Evolutionary conservation across 2,329 filamentous ascomycete species (phyloP), one percentile per base, ranked within the genome.

Genomic region (Catunica adiposa): DNA sequence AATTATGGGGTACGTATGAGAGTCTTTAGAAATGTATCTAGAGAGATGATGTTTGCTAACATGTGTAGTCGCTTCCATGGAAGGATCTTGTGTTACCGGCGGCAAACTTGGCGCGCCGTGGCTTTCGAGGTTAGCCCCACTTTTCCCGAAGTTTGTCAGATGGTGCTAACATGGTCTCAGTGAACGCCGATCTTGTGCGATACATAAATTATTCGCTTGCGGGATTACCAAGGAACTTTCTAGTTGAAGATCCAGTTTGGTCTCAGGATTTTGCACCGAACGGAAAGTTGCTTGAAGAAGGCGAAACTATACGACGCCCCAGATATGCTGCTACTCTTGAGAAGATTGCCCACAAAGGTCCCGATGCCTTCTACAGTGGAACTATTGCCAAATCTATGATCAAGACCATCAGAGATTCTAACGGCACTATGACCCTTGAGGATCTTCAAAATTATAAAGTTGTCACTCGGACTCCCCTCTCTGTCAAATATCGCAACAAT

Each of bases 231-330:
- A 50, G 63, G 52, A 71, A 87, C 61, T 95, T 94, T 63, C 70
- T 96, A 0, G 71, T 81, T 0, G 73, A 84, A 2, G 80, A 96
- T 56, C 81, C 84, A 0, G 78, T 80, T 2, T 97, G 88, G 84
- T 87, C 89, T 0, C 67, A 85, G 51, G 90, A 96, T 65, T 96
- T 96, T 69, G 89, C 88, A 1, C 88, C 88, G 0, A 81, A 89
- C 59, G 90, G 89, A 2, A 83, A 76, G 0, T 71, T 86, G 2
- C 62, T 95, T 0, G 71, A 76, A 17, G 68, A 89, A 2, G 87
- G 86, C 17, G 86, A 94, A 51, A 83, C 69, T 0, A 88, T 97
- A 63, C 89, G 84, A 0, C 75, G 89, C 47, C 84, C 82, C 63
- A 78, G 89, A 57, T 94, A 89, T 64, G 89, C 86, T 46, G 63